Base-by-base conservation (phyloP, 768 basidiomycete species). In the Russula foetens region DNA sequence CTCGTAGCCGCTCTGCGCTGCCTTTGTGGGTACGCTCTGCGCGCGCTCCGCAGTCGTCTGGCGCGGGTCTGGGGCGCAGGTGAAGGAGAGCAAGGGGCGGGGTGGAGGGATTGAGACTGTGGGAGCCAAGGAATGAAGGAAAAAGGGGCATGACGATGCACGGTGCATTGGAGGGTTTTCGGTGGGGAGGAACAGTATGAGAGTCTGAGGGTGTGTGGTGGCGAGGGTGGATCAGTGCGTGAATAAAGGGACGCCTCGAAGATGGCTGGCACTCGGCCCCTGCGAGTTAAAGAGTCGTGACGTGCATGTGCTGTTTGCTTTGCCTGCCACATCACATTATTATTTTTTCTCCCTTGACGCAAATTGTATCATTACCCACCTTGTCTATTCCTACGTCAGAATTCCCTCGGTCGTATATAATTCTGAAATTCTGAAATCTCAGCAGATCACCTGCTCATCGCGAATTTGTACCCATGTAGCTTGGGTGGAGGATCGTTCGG, bases 91-190 rank as follows among this genome's bases (percentile, higher is more conserved):
- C 35, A 53, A 19, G 17, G 35, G 8, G 2, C 35, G 35, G 2
- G 17, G 29, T 1, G 17, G 7, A 15, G 7, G 45, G 3, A 6
- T 14, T n/a, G n/a, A n/a, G n/a, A n/a, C n/a, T n/a, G n/a, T 9
- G 28, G 14, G 7, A 4, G 7, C 3, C 48, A n/a, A 15, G 9
- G 33, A n/a, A 2, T 38, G 19, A 11, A 12, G 15, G 2, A 54
- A 56, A 26, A 60, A 64, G 4, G 46, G 63, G 54, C 43, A 31
- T 1, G 63, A 64, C 2, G 63, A 64, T 8, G 56, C 43, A 26
- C 43, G 63, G 24, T 62, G 60, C 21, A 60, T 50, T 64, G 63
- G 63, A 54, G 48, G 8, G 63, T 61, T 11, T 31, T 61, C 38
- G 29, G 63, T 9, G 63, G 63, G 7, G 58, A 62, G 49, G 63